Percentiles rank a stretch among this genome's conserved stretches.
These are phyloP conservation scores for Yamadazyma sp. DNA, from an alignment of 1,139 yeast genomes.

Conservation along the genomic window DNA sequence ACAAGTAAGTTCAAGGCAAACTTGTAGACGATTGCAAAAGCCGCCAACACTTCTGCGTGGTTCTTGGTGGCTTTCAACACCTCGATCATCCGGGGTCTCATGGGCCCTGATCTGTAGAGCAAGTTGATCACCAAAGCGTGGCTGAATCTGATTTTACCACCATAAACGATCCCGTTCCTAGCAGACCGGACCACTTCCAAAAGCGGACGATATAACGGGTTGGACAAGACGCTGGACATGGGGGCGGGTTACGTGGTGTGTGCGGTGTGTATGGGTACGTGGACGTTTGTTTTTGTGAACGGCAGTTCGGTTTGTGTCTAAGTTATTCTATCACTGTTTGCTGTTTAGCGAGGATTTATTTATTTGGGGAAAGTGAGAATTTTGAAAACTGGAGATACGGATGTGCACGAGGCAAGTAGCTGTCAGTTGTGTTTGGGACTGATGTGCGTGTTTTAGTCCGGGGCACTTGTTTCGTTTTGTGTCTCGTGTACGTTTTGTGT, in stretches of 20 bases:
- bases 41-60: slow-evolving; percentile 68
- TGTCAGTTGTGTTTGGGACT: neutral
- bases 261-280: neutral
- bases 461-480: neutral
- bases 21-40: slow-evolving; percentile 66
- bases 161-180: slow-evolving; percentile 63
- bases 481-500: neutral
- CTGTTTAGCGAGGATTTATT: neutral
- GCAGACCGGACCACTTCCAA: slow-evolving; percentile 42
- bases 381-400: slow-evolving; percentile 1
- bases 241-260: neutral
- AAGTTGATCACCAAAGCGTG: slow-evolving; percentile 70
- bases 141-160: slow-evolving; percentile 70
- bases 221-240: slow-evolving; percentile 17
- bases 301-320: neutral
- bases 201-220: slow-evolving; percentile 38
- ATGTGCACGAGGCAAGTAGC: neutral
- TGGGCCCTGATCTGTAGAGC: slow-evolving; percentile 51
- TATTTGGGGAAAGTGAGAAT: slow-evolving; percentile 1
- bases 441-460: too few relatives aligned
- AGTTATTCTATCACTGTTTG: neutral
- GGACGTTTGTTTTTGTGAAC: neutral
- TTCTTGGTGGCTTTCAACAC: slow-evolving; percentile 58
- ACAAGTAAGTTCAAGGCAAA: slow-evolving; percentile 29
- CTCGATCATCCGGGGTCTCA: slow-evolving; percentile 46